A percentile compares a stretch with the other conserved stretches of the same genome.
Evolutionary conservation across 164 flowering plant species (phyloP).

Genomic region (Stephania japonica): DNA sequence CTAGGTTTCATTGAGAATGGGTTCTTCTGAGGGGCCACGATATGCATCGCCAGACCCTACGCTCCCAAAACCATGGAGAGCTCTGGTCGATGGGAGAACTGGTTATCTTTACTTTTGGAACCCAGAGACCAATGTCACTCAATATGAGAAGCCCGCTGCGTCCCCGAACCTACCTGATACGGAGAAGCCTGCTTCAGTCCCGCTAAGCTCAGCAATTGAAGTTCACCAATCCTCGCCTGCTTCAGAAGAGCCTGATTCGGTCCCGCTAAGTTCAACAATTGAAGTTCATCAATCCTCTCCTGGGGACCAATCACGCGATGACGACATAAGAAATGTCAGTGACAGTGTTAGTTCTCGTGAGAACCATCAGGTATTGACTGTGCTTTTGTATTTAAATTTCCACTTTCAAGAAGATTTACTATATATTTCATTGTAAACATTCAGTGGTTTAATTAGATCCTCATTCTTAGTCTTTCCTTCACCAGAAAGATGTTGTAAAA

Average conservation of each 20-base stretch:
- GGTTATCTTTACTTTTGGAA: slow-evolving; percentile 92
- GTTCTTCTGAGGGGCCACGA: slow-evolving; percentile 40
- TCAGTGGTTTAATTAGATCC: not conserved
- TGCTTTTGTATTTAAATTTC: not conserved
- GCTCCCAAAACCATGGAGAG: slow-evolving; percentile 95
- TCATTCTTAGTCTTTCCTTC: not conserved
- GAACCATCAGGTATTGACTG: slow-evolving; percentile 35
- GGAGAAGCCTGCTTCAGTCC: slow-evolving; percentile 24
- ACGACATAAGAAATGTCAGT: slow-evolving; percentile 24
- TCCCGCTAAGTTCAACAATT: slow-evolving; percentile 38
- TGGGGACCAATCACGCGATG: slow-evolving; percentile 22
- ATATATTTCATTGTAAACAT: no score
- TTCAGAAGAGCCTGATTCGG: slow-evolving; percentile 24
- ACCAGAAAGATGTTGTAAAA: not conserved
- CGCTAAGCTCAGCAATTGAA: slow-evolving; percentile 45
- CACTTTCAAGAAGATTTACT: not conserved
- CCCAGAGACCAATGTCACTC: slow-evolving; percentile 89
- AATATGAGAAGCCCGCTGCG: slow-evolving; percentile 73
- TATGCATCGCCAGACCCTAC: slow-evolving; percentile 87
- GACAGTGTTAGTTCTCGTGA: slow-evolving; percentile 15
- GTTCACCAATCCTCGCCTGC: slow-evolving; percentile 38
- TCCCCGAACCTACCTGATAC: slow-evolving; percentile 15
- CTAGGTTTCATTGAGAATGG: not conserved
- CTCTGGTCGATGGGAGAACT: slow-evolving; percentile 79
- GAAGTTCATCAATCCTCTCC: slow-evolving; percentile 43